Conservation (phyloP, 768 basidiomycete genomes). For the Tulasnella sp. region DNA sequence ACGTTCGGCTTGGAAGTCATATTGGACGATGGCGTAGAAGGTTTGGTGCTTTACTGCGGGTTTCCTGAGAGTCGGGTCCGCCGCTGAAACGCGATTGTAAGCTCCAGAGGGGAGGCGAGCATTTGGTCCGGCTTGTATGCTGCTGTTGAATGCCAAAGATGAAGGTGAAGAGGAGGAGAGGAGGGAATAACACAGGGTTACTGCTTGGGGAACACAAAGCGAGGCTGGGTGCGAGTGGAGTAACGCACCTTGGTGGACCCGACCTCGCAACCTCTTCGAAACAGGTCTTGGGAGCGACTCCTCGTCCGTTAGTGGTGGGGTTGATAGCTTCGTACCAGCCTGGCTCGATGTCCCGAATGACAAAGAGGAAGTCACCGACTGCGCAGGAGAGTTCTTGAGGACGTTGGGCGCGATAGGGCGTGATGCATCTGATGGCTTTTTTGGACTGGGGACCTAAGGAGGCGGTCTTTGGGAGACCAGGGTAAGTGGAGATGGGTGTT, state of each 20-base stretch:
- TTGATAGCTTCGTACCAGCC: constrained; percentile 94
- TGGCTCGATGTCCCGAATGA: constrained; percentile 38
- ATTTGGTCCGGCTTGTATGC: constrained; percentile 27
- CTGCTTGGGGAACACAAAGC: not conserved
- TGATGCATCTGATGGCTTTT: constrained; percentile 87
- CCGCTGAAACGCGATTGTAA: constrained; percentile 25
- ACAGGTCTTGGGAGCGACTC: constrained; percentile 77
- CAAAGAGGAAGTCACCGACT: constrained; percentile 98
- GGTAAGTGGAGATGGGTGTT: constrained; percentile 68
- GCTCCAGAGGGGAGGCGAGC: constrained; percentile 26
- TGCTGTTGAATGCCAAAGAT: not conserved
- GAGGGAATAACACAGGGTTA: constrained; percentile 7
- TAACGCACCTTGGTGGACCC: constrained; percentile 26
- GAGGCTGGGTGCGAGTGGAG: not conserved
- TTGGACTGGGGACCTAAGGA: constrained; percentile 77
- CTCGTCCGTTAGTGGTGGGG: constrained; percentile 83
- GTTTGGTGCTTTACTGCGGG: constrained; percentile 49
- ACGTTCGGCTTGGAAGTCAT: constrained; percentile 93
- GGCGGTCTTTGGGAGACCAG: constrained; percentile 64
- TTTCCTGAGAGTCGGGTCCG: constrained; percentile 22
- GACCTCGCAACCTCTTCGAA: constrained; percentile 90
- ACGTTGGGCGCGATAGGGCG: constrained; percentile 57
- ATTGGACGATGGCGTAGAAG: constrained; percentile 91
- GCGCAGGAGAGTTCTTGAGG: constrained; percentile 86
- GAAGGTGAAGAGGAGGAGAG: not conserved